Evolutionary conservation across 805 yeast species (phyloP).

Genomic region (Komagataella pastoris): DNA sequence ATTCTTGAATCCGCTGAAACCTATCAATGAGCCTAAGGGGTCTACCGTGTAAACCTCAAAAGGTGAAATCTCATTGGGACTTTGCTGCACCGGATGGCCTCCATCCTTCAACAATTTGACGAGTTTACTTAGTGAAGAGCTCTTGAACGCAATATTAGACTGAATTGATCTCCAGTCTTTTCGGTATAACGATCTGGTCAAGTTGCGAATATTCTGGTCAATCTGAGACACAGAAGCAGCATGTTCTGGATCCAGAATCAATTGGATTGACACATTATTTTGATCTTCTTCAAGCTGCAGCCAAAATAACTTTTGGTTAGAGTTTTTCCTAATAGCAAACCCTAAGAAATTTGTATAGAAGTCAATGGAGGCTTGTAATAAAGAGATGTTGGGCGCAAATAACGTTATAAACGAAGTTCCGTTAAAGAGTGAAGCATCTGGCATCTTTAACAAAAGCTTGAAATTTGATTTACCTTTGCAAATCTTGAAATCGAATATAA

Average conservation of each 20-base stretch:
- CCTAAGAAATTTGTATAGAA: constrained; percentile 44
- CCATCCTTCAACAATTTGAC: constrained; percentile 19
- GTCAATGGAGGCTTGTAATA: constrained; percentile 30
- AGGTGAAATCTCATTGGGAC: constrained; percentile 66
- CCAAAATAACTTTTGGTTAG: constrained; percentile 13
- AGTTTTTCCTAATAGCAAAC: constrained; percentile 17
- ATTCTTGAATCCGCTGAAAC: constrained; percentile 55
- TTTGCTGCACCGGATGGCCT: constrained; percentile 32
- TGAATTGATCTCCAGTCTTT: constrained; percentile 40
- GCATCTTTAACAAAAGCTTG: background rate
- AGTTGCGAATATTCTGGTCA: constrained; percentile 10
- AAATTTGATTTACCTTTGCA: background rate
- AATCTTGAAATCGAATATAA: background rate
- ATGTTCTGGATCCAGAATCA: constrained; percentile 11
- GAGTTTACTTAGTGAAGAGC: constrained; percentile 24
- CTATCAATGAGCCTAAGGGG: constrained; percentile 74
- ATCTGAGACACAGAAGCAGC: constrained; percentile 10
- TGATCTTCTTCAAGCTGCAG: constrained; percentile 17
- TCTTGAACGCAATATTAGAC: constrained; percentile 30
- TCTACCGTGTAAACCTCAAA: constrained; percentile 66
- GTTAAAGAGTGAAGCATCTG: constrained; percentile 28
- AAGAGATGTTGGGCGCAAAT: constrained; percentile 33
- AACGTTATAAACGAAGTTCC: constrained; percentile 41
- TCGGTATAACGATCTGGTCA: constrained; percentile 13
- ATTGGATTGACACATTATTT: constrained; percentile 10